Conservation (phyloP, 2,329 filamentous ascomycete species). For the Epichloe uncinata region DNA sequence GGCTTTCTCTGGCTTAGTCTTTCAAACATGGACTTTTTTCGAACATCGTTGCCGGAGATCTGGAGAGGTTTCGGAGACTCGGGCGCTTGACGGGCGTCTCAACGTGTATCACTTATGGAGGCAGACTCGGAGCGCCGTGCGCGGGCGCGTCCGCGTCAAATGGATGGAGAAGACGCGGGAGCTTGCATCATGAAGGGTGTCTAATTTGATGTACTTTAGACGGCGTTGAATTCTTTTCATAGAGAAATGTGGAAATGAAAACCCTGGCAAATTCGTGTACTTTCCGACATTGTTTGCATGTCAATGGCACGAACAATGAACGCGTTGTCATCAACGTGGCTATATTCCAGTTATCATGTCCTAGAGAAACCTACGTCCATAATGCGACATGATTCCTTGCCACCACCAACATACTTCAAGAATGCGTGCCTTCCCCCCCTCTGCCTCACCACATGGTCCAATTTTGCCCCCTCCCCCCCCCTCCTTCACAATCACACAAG, state of each 20-base stretch:
- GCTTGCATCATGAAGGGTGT: constrained; percentile 21
- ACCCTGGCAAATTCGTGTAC: neutral
- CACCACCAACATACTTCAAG: no score
- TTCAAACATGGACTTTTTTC: neutral
- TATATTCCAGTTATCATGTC: no score
- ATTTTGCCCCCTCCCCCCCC: neutral
- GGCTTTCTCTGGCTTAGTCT: constrained; percentile 7
- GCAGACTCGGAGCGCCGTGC: constrained; percentile 21
- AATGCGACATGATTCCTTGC: no score
- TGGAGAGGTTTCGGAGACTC: neutral
- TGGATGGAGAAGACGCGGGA: constrained; percentile 16
- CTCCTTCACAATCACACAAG: neutral
- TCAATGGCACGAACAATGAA: no score
- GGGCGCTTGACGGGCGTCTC: constrained; percentile 8
- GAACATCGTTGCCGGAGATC: neutral
- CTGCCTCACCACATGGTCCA: neutral
- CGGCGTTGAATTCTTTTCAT: constrained; percentile 18
- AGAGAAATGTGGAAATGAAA: constrained; percentile 28
- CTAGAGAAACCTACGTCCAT: no score
- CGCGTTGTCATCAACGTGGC: no score
- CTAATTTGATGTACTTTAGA: constrained; percentile 30
- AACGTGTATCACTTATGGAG: constrained; percentile 24
- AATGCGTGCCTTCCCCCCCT: no score
- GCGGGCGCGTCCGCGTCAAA: constrained; percentile 13
- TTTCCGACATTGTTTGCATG: no score